These are phyloP conservation scores for Mallotus nudiflorus DNA, from an alignment of 345 rosid species.

Conservation along the genomic window DNA sequence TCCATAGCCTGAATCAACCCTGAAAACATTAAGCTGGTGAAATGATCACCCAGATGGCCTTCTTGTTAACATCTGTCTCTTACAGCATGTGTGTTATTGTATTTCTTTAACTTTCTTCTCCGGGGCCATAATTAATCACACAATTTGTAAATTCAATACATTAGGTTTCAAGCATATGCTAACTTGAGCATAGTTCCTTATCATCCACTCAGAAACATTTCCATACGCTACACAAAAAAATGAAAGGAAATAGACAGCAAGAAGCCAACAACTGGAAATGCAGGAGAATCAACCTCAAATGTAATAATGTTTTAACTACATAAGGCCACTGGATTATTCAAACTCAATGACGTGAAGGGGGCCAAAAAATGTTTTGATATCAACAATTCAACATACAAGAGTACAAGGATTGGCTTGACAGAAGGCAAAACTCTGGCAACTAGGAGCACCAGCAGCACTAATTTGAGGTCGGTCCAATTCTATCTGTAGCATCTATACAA, in stretches of 20 bases:
- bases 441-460: slow-evolving; percentile 7
- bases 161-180: no score
- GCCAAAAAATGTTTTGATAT: not conserved
- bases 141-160: no score
- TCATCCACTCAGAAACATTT: no score
- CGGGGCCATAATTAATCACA: no score
- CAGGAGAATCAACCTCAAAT: not conserved
- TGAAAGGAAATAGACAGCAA: not conserved
- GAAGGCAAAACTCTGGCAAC: slow-evolving; percentile 9
- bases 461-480: slow-evolving; percentile 8
- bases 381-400: slow-evolving; percentile 1
- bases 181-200: no score
- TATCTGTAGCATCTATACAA: slow-evolving; percentile 25
- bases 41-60: no score
- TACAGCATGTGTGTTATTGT: no score
- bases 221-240: no score
- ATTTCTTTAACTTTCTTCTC: no score
- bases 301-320: not conserved
- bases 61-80: no score
- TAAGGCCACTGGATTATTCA: not conserved
- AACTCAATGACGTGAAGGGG: not conserved
- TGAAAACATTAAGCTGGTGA: no score
- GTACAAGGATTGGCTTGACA: slow-evolving; percentile 8
- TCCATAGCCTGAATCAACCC: no score
- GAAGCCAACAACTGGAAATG: not conserved